phyloP scores from a whole-genome alignment of 441 rosid species.

The Aquilaria agallochum region DNA sequence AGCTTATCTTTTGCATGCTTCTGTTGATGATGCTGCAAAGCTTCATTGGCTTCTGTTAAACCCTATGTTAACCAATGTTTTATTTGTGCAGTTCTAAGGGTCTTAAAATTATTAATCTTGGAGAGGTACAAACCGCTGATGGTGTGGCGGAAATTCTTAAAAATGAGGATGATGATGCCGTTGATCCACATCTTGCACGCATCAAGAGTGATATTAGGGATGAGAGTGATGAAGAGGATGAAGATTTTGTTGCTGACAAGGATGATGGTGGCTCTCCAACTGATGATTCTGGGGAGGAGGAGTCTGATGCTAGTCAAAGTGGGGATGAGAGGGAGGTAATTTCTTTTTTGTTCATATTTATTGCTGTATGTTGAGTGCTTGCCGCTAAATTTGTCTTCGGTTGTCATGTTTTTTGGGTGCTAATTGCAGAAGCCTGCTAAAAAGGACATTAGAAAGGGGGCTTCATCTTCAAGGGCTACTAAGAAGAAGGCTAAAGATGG shows the following conservation, averaged over 20 bases:
- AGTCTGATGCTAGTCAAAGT: slow-evolving; percentile 72
- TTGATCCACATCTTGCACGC: slow-evolving; percentile 93
- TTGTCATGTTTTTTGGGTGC: background rate
- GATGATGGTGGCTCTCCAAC: slow-evolving; percentile 96
- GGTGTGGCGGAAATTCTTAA: slow-evolving; percentile 50
- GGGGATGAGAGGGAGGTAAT: slow-evolving; percentile 80
- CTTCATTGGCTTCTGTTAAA: background rate
- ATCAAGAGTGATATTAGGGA: slow-evolving; percentile 82
- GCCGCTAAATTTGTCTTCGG: no score
- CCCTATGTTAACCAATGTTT: no score
- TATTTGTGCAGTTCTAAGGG: slow-evolving; percentile 66
- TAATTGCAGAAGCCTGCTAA: slow-evolving; percentile 62
- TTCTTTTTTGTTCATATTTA: slow-evolving; percentile 13
- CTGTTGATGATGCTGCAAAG: slow-evolving; percentile 7
- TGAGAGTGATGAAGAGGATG: slow-evolving; percentile 98
- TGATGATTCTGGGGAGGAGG: slow-evolving; percentile 95
- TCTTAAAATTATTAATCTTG: slow-evolving; percentile 87
- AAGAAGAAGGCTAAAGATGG: slow-evolving; percentile 73
- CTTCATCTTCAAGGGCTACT: slow-evolving; percentile 53
- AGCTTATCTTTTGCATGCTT: slow-evolving; percentile 12
- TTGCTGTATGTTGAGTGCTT: background rate
- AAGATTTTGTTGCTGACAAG: slow-evolving; percentile 78
- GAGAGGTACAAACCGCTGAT: slow-evolving; percentile 49
- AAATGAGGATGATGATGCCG: slow-evolving; percentile 74
- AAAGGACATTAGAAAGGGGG: slow-evolving; percentile 65